phyloP scores from a whole-genome alignment of 2,329 filamentous ascomycete genomes.

The Penicillium concentricum region DNA sequence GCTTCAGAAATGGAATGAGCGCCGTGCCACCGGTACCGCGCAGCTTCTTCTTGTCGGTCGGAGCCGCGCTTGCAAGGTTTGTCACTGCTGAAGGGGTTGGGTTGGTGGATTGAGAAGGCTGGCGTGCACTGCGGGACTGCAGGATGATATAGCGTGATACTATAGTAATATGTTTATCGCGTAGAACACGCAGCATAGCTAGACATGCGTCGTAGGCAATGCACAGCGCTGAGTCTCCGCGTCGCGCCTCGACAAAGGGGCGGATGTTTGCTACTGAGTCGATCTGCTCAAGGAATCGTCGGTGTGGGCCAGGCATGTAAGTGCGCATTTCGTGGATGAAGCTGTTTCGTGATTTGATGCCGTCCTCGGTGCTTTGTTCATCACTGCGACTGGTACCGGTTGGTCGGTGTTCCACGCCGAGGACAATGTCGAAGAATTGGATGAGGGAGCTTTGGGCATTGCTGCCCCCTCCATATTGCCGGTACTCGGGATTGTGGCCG shows the following conservation, averaged over 20 bases:
- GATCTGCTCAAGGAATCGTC: constrained; percentile 82
- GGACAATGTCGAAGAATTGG: constrained; percentile 92
- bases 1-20: constrained; percentile 92
- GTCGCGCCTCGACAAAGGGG: constrained; percentile 68
- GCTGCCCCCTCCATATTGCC: constrained; percentile 88
- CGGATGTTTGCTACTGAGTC: constrained; percentile 80
- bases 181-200: constrained; percentile 71
- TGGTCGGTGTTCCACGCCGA: constrained; percentile 85
- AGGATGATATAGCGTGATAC: constrained; percentile 94
- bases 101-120: constrained; percentile 57
- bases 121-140: constrained; percentile 73
- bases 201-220: constrained; percentile 90
- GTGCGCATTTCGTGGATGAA: constrained; percentile 96
- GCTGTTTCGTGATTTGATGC: constrained; percentile 64
- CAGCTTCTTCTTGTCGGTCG: constrained; percentile 57
- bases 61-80: constrained; percentile 56
- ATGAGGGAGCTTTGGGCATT: constrained; percentile 97
- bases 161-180: constrained; percentile 94
- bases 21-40: constrained; percentile 92
- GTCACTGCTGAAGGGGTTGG: constrained; percentile 43
- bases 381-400: constrained; percentile 65
- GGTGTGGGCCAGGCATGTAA: constrained; percentile 95
- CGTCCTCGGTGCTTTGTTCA: constrained; percentile 37
- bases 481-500: constrained; percentile 68
- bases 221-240: constrained; percentile 63